A percentile compares a stretch with the other conserved stretches of the same genome.
Evolutionary conservation across 306 rosid species (phyloP).

Genomic region (Gastrolobium bilobum): DNA sequence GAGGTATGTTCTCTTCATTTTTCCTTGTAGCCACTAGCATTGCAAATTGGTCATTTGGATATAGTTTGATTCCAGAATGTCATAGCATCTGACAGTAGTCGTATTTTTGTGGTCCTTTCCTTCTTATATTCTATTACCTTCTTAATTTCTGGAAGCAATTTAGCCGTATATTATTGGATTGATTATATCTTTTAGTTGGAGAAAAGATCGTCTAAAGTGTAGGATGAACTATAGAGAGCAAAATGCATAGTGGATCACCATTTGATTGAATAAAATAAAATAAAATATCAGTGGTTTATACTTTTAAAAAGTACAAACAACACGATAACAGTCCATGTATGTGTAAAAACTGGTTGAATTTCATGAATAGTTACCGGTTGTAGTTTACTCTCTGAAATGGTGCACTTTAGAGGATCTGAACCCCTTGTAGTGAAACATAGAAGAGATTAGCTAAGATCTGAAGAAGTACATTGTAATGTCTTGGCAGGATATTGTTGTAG

Average conservation of each 20-base stretch:
- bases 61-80: constrained; percentile 39
- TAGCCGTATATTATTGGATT: constrained; percentile 7
- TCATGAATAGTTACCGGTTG: neutral
- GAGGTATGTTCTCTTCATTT: constrained; percentile 61
- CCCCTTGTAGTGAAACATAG: neutral
- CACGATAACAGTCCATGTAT: neutral
- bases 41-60: constrained; percentile 19
- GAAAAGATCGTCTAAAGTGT: neutral
- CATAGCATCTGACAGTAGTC: constrained; percentile 10
- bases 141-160: constrained; percentile 26
- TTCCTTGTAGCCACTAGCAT: constrained; percentile 33
- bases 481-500: neutral
- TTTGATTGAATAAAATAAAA: neutral
- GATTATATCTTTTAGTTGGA: constrained; percentile 16
- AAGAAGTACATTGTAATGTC: constrained; percentile 1
- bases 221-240: constrained; percentile 13
- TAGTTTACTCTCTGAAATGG: constrained; percentile 6
- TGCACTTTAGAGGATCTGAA: constrained; percentile 3
- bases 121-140: constrained; percentile 6
- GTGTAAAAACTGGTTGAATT: neutral
- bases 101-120: constrained; percentile 18
- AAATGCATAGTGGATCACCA: neutral
- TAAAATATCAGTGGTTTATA: neutral
- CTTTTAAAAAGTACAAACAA: constrained; percentile 5
- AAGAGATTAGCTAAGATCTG: constrained; percentile 2